phyloP scores from a whole-genome alignment of 495 filamentous ascomycete species.

The Neurospora pannonica region DNA sequence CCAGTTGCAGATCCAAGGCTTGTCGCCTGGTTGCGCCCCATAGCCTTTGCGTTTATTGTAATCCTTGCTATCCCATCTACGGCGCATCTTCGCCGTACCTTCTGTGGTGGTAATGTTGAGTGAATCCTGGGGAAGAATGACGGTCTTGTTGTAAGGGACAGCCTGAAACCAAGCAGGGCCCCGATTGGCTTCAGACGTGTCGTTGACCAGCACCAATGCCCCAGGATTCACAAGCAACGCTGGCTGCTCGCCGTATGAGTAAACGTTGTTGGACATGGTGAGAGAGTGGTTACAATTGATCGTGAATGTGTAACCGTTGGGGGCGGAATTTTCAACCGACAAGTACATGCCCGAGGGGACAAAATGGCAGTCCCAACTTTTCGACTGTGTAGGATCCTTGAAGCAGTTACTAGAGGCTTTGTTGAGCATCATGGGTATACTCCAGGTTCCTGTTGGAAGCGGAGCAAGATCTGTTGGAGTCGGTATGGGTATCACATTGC shows the following conservation, averaged over 20 bases:
- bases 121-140: constrained; percentile 56
- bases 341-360: constrained; percentile 27
- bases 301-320: constrained; percentile 23
- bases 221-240: constrained; percentile 44
- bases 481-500: constrained; percentile 49
- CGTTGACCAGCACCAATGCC: constrained; percentile 52
- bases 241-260: constrained; percentile 65
- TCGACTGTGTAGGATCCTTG: constrained; percentile 42
- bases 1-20: constrained; percentile 85
- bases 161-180: constrained; percentile 73
- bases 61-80: constrained; percentile 10
- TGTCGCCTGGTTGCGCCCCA: constrained; percentile 47
- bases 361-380: constrained; percentile 60
- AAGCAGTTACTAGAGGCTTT: constrained; percentile 60
- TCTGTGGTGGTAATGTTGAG: constrained; percentile 19
- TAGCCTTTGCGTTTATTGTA: constrained; percentile 37
- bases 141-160: constrained; percentile 66
- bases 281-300: constrained; percentile 26
- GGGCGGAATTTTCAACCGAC: constrained; percentile 13
- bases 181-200: constrained; percentile 46
- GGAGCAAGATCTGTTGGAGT: constrained; percentile 47
- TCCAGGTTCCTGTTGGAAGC: constrained; percentile 56
- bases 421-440: constrained; percentile 47
- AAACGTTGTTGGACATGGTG: constrained; percentile 26
- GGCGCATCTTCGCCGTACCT: constrained; percentile 11